Conservation (phyloP, 495 filamentous ascomycete species). For the Penicillium nucicola region DNA sequence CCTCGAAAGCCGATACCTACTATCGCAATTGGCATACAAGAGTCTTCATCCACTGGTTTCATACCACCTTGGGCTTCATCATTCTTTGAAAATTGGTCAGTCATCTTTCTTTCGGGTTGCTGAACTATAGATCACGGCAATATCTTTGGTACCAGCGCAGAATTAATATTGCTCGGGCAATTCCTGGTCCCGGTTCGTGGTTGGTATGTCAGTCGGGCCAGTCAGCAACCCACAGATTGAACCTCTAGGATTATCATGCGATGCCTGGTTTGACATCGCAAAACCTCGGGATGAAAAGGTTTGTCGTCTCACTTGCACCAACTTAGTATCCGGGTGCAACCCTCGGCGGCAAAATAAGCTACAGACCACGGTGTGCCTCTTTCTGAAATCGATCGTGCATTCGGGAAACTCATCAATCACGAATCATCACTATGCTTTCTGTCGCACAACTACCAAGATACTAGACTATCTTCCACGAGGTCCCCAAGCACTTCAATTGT, state of each 20-base stretch:
- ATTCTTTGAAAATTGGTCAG: not conserved
- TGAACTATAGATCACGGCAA: not conserved
- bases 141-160: not conserved
- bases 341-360: not conserved
- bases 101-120: not conserved
- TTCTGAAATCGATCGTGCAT: conserved; percentile 1
- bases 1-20: conserved; percentile 61
- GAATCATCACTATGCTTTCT: not conserved
- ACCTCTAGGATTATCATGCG: too few relatives aligned
- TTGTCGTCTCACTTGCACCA: not conserved
- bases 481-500: not conserved
- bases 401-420: not conserved
- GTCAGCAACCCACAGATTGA: too few relatives aligned
- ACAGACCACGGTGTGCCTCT: not conserved
- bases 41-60: conserved; percentile 8
- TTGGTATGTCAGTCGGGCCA: too few relatives aligned
- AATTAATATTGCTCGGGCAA: not conserved
- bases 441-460: not conserved
- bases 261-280: not conserved
- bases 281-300: not conserved
- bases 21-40: conserved; percentile 54
- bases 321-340: conserved; percentile 8
- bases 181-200: not conserved
- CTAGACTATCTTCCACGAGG: not conserved
- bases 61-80: not conserved